Evolutionary conservation across 805 yeast genomes (phyloP).

Genomic region (Saccharomycopsis babjevae): DNA sequence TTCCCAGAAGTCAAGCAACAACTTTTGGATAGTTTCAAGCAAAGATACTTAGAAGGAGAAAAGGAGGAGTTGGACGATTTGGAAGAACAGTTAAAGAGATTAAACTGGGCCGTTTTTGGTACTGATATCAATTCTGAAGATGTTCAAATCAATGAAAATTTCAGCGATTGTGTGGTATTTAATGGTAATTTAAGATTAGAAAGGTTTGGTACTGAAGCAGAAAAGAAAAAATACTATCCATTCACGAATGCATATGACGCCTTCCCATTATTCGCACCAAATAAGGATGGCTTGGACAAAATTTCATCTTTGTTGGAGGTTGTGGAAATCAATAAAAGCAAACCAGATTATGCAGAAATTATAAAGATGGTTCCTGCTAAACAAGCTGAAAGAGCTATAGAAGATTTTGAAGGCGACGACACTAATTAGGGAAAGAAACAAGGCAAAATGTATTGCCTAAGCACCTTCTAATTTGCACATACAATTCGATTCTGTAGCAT

Average conservation of each 20-base stretch:
- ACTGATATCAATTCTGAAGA: conserved; percentile 35
- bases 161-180: conserved; percentile 55
- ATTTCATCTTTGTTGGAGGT: conserved; percentile 4
- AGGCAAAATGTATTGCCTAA: background rate
- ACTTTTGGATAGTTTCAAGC: conserved; percentile 48
- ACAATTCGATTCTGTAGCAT: too few species aligned
- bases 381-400: conserved; percentile 17
- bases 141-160: conserved; percentile 37
- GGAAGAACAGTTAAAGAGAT: conserved; percentile 62
- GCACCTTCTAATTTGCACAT: too few species aligned
- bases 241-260: conserved; percentile 15
- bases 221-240: conserved; percentile 3
- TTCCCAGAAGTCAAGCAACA: conserved; percentile 34
- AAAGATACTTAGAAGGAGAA: conserved; percentile 45
- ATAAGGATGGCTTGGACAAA: conserved; percentile 1
- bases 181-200: conserved; percentile 60
- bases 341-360: conserved; percentile 8
- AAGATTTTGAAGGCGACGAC: conserved; percentile 1
- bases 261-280: conserved; percentile 14
- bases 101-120: conserved; percentile 80
- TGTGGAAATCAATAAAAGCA: conserved; percentile 4
- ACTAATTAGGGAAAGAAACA: background rate
- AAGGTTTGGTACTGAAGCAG: conserved; percentile 39
- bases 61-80: conserved; percentile 46
- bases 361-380: conserved; percentile 17